phyloP scores from a whole-genome alignment of 768 basidiomycete genomes.

The Myochromella boudieri region DNA sequence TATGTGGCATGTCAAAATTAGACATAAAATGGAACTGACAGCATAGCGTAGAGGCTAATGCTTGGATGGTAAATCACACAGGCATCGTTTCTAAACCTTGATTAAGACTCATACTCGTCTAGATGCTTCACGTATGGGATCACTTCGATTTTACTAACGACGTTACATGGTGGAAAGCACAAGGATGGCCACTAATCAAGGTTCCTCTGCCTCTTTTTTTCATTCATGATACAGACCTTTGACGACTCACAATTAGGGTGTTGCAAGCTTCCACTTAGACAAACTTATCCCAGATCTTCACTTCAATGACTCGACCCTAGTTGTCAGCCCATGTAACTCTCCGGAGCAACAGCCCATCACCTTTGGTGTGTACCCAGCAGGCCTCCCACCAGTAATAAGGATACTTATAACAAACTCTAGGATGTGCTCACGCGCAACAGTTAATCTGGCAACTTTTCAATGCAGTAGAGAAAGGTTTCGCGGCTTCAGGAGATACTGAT shows the following conservation, averaged over 20 bases:
- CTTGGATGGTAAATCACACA: constrained; percentile 65
- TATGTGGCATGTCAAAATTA: constrained; percentile 22
- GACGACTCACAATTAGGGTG: constrained; percentile 40
- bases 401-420: constrained; percentile 28
- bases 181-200: constrained; percentile 78
- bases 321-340: constrained; percentile 74
- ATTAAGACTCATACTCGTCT: neutral
- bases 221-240: neutral
- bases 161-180: constrained; percentile 63
- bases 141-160: constrained; percentile 76
- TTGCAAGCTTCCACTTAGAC: constrained; percentile 70
- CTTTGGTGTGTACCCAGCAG: constrained; percentile 44
- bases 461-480: constrained; percentile 66
- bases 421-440: constrained; percentile 76
- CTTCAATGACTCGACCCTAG: constrained; percentile 70
- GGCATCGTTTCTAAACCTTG: neutral
- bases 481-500: constrained; percentile 64
- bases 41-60: constrained; percentile 51
- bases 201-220: constrained; percentile 25
- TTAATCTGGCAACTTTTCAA: constrained; percentile 81
- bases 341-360: constrained; percentile 75
- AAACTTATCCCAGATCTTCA: constrained; percentile 64
- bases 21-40: neutral
- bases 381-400: neutral
- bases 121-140: constrained; percentile 83